Conservation (phyloP, 1,284 basidiomycete species). For the Trichosporon sp. region DNA sequence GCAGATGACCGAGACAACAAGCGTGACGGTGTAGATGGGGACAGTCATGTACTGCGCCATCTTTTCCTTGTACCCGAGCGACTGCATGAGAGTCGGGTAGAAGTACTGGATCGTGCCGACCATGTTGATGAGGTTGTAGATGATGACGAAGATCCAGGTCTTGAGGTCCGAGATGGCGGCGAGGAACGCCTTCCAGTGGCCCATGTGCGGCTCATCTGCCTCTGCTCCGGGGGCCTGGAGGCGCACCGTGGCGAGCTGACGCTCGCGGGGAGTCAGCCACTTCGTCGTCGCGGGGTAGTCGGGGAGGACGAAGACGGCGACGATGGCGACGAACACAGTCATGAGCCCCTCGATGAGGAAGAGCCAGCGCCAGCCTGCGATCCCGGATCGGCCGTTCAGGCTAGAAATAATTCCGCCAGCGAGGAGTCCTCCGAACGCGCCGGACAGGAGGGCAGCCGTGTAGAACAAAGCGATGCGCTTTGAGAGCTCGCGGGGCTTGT, state of each 20-base stretch:
- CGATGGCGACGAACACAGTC: slow-evolving; percentile 44
- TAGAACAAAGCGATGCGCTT: slow-evolving; percentile 40
- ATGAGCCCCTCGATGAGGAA: slow-evolving; percentile 55
- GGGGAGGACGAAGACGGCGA: slow-evolving; percentile 54
- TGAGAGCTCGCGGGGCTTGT: slow-evolving; percentile 53
- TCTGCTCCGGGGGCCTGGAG: slow-evolving; percentile 34
- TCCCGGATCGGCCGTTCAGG: slow-evolving; percentile 40
- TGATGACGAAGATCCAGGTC: slow-evolving; percentile 41
- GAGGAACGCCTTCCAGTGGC: slow-evolving; percentile 38
- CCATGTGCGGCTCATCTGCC: slow-evolving; percentile 35
- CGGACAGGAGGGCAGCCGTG: slow-evolving; percentile 37
- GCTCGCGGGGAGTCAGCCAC: slow-evolving; percentile 49
- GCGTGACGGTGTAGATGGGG: slow-evolving; percentile 57
- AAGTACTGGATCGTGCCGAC: slow-evolving; percentile 57
- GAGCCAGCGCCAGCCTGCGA: slow-evolving; percentile 51
- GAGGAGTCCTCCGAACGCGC: slow-evolving; percentile 53
- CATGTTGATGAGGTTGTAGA: slow-evolving; percentile 51
- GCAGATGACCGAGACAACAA: slow-evolving; percentile 47
- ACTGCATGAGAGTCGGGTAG: slow-evolving; percentile 53
- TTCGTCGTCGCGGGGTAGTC: slow-evolving; percentile 51
- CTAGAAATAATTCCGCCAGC: slow-evolving; percentile 48
- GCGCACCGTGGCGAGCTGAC: slow-evolving; percentile 32
- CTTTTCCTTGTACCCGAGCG: slow-evolving; percentile 51
- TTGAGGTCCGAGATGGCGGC: slow-evolving; percentile 43
- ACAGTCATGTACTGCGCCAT: slow-evolving; percentile 57